A percentile compares a stretch with the other conserved stretches of the same genome.
Conservation (phyloP, 208 protist species). For the Trypanosoma cruzi region DNA sequence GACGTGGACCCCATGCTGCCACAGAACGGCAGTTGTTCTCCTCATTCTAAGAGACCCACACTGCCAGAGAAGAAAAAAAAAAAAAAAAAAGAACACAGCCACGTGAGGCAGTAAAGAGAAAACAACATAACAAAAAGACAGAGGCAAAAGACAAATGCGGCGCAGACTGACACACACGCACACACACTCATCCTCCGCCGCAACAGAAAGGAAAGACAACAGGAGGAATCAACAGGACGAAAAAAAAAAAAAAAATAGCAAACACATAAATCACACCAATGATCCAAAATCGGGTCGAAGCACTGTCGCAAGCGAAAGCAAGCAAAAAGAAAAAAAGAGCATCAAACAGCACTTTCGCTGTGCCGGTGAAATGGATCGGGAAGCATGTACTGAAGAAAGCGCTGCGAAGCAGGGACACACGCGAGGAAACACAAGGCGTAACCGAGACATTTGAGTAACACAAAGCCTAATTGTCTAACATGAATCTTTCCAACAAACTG, state of each 20-base stretch:
- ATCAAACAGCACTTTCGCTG: constrained; percentile 42
- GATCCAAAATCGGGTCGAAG: too few species aligned
- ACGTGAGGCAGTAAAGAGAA: too few species aligned
- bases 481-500: constrained; percentile 82
- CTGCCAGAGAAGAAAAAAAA: too few species aligned
- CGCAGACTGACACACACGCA: too few species aligned
- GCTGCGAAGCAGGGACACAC: constrained; percentile 71
- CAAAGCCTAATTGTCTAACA: constrained; percentile 78
- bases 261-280: too few species aligned
- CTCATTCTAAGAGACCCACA: constrained; percentile 33
- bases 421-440: constrained; percentile 66
- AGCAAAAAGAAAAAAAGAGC: constrained; percentile 11
- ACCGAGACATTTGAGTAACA: constrained; percentile 59
- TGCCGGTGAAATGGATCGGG: constrained; percentile 80
- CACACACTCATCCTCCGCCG: too few species aligned
- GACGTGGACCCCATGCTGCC: constrained; percentile 76
- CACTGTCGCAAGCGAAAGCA: constrained; percentile 4
- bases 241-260: not conserved
- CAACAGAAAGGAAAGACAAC: too few species aligned
- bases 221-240: too few species aligned
- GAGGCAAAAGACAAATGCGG: too few species aligned
- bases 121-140: constrained; percentile 6
- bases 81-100: too few species aligned
- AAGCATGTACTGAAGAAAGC: constrained; percentile 57
- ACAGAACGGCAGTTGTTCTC: constrained; percentile 34